Evolutionary conservation across 2,329 filamentous ascomycete species (phyloP).

Genomic region (Onygenales sp.): DNA sequence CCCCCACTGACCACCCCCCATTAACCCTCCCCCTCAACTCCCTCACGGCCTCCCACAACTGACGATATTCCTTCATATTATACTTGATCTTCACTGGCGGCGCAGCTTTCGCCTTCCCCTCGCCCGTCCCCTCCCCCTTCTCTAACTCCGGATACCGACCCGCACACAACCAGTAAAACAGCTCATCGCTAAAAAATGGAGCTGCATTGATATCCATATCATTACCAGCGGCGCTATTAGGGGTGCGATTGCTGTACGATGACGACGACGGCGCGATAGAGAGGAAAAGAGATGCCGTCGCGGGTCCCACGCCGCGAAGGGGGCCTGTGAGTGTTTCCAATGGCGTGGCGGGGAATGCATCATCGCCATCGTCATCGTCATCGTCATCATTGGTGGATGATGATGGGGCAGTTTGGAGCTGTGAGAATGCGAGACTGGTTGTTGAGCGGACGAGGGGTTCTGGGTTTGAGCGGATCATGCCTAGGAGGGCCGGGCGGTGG

Average conservation of each 20-base stretch:
- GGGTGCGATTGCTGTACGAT: slow-evolving; percentile 7
- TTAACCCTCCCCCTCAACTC: slow-evolving; percentile 18
- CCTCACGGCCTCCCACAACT: slow-evolving; percentile 21
- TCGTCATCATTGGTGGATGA: slow-evolving; percentile 6
- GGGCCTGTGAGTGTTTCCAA: slow-evolving; percentile 25
- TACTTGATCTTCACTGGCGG: slow-evolving; percentile 30
- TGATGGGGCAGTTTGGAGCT: slow-evolving; percentile 8
- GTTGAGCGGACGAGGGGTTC: slow-evolving; percentile 17
- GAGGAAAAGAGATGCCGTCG: slow-evolving; percentile 34
- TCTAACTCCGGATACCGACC: slow-evolving; percentile 12
- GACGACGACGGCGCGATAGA: slow-evolving; percentile 17
- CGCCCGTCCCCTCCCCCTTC: background rate
- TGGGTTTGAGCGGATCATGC: slow-evolving; percentile 30
- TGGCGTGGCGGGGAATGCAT: slow-evolving; percentile 21
- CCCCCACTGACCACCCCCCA: background rate
- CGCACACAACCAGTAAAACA: slow-evolving; percentile 30
- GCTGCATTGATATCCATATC: slow-evolving; percentile 12
- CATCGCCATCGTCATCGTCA: slow-evolving; percentile 4
- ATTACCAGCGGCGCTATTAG: background rate
- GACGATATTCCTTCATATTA: slow-evolving; percentile 28
- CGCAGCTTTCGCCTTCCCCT: background rate
- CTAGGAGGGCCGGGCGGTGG: slow-evolving; percentile 29
- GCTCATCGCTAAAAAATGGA: slow-evolving; percentile 37
- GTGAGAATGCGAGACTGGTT: slow-evolving; percentile 19
- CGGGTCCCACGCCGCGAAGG: slow-evolving; percentile 32